These are phyloP conservation scores for Pythium aristosporum DNA, from an alignment of 352 stramenopile species.

Conservation along the genomic window DNA sequence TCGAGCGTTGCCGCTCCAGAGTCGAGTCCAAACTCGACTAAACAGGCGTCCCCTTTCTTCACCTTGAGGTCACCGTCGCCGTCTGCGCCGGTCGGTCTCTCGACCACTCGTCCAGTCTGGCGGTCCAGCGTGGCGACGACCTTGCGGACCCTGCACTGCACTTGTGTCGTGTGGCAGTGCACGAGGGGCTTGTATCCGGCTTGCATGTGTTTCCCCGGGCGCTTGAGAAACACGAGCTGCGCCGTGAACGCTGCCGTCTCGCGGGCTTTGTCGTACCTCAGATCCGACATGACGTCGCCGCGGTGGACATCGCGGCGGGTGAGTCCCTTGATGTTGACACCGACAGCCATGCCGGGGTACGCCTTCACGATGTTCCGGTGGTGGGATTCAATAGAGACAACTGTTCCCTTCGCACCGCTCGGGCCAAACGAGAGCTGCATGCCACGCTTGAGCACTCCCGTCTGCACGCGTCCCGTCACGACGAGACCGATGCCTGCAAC, in stretches of 20 bases:
- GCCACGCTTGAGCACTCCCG: constrained; percentile 93
- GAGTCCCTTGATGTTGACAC: constrained; percentile 98
- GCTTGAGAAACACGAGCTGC: constrained; percentile 97
- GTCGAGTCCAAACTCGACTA: constrained; percentile 94
- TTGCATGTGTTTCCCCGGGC: constrained; percentile 88
- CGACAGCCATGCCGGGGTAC: constrained; percentile 94
- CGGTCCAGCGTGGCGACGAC: constrained; percentile 98
- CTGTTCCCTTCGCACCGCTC: constrained; percentile 86
- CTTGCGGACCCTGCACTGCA: constrained; percentile 93
- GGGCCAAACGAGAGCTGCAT: constrained; percentile 93
- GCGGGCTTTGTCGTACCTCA: constrained; percentile 90
- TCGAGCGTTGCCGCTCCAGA: constrained; percentile 96
- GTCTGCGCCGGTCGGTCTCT: constrained; percentile 93
- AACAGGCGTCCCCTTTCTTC: constrained; percentile 94
- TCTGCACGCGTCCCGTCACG: constrained; percentile 96
- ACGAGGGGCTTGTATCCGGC: constrained; percentile 95
- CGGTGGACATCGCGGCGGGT: constrained; percentile 92
- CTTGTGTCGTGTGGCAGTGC: constrained; percentile 97
- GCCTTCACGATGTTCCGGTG: constrained; percentile 93
- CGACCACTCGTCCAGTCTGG: constrained; percentile 93
- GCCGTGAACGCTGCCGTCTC: constrained; percentile 89
- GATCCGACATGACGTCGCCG: constrained; percentile 94
- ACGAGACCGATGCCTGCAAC: constrained; percentile 97
- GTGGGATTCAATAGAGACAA: constrained; percentile 97
- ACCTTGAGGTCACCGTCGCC: constrained; percentile 19